Evolutionary conservation across 106 monocot species (phyloP).

Genomic region (Ottelia alismoides): DNA sequence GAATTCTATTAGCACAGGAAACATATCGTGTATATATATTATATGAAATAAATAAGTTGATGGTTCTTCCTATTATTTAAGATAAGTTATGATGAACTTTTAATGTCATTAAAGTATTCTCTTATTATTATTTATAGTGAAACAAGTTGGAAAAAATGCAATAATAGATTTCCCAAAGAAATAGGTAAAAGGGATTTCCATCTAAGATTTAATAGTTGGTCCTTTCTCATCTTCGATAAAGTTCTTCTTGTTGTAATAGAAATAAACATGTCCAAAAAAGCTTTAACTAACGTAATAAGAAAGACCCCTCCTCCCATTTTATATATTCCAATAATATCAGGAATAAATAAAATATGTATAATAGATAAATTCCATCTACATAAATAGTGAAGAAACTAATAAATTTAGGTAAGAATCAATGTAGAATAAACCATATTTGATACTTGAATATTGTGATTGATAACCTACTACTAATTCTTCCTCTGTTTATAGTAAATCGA

Average conservation of each 20-base stretch:
- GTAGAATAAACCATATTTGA: too few relatives aligned
- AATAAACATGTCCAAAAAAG: background rate
- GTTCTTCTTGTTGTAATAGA: background rate
- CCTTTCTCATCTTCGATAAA: background rate
- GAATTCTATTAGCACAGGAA: background rate
- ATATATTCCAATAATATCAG: background rate
- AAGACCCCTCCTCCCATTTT: background rate
- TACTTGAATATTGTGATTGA: too few relatives aligned
- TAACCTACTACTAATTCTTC: too few relatives aligned
- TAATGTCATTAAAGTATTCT: background rate
- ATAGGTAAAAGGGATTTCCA: background rate
- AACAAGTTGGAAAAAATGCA: background rate
- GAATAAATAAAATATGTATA: background rate
- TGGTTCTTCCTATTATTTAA: background rate
- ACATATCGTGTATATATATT: background rate
- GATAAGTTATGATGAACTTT: background rate
- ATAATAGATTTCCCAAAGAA: background rate
- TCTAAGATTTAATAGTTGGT: constrained; percentile 1
- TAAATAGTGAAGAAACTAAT: too few relatives aligned
- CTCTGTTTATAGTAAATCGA: too few relatives aligned
- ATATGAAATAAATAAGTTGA: constrained; percentile 1
- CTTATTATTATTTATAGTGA: background rate
- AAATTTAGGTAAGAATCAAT: too few relatives aligned
- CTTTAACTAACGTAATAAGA: background rate
- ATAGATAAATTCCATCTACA: background rate